Evolutionary conservation across 164 flowering plant species (phyloP).

Genomic region (Macadamia integrifolia): DNA sequence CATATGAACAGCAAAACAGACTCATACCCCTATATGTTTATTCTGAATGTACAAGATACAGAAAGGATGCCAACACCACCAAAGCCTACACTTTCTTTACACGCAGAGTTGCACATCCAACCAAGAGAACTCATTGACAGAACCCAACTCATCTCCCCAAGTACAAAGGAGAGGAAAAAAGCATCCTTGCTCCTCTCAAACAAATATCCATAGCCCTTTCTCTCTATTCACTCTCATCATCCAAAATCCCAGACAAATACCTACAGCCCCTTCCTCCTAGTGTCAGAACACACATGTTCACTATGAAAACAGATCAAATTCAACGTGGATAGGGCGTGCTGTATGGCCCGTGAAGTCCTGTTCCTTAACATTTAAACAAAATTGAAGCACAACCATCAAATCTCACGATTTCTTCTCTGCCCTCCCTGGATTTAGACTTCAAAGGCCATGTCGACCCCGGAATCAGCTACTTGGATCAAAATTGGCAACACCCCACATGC

Average conservation of each 20-base stretch:
- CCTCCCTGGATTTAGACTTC: slow-evolving; percentile 84
- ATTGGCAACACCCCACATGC: slow-evolving; percentile 59
- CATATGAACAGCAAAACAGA: neutral
- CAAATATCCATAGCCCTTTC: slow-evolving; percentile 18
- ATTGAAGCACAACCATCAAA: slow-evolving; percentile 37
- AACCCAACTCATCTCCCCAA: neutral
- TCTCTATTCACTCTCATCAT: slow-evolving; percentile 81
- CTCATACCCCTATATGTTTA: neutral
- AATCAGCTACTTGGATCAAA: slow-evolving; percentile 39
- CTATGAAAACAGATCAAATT: slow-evolving; percentile 45
- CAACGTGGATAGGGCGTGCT: slow-evolving; percentile 53
- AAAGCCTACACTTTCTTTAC: neutral
- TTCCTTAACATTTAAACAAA: slow-evolving; percentile 46
- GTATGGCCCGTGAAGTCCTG: slow-evolving; percentile 60
- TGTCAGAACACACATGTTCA: slow-evolving; percentile 36
- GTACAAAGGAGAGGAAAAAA: neutral
- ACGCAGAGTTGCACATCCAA: neutral
- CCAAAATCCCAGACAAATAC: slow-evolving; percentile 58
- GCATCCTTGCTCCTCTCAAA: neutral
- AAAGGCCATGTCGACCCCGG: slow-evolving; percentile 74
- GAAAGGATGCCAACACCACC: neutral
- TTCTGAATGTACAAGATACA: neutral
- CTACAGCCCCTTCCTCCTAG: slow-evolving; percentile 54
- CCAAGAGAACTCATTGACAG: neutral
- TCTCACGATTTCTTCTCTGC: slow-evolving; percentile 68